Conservation (phyloP, 345 rosid genomes). For the Lepidium africanum region DNA sequence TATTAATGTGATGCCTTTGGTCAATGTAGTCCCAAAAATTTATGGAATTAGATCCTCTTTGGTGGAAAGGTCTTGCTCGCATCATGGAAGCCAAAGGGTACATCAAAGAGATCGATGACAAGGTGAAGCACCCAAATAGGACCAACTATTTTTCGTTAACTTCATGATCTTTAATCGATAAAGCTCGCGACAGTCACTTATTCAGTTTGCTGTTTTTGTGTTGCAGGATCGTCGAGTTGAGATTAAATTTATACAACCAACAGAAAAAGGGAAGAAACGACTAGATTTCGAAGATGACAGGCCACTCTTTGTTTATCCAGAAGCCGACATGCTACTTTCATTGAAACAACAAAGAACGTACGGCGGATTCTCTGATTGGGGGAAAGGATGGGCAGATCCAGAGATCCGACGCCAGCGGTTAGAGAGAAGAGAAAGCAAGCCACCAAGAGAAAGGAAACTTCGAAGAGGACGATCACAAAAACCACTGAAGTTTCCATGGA, state of each 20-base stretch:
- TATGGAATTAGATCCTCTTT: slow-evolving; percentile 45
- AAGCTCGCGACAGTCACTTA: background rate
- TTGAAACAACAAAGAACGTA: slow-evolving; percentile 27
- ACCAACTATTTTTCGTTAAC: background rate
- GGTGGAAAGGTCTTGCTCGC: slow-evolving; percentile 93
- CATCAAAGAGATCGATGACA: slow-evolving; percentile 53
- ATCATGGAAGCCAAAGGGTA: slow-evolving; percentile 67
- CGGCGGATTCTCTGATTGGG: slow-evolving; percentile 62
- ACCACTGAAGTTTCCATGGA: slow-evolving; percentile 4
- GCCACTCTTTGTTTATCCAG: slow-evolving; percentile 49
- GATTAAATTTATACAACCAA: slow-evolving; percentile 51
- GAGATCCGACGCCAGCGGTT: slow-evolving; percentile 63
- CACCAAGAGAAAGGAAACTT: slow-evolving; percentile 4
- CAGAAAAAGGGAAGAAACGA: slow-evolving; percentile 50
- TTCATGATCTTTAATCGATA: background rate
- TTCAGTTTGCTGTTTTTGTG: background rate
- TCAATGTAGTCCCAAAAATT: slow-evolving; percentile 46
- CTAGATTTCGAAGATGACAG: slow-evolving; percentile 32
- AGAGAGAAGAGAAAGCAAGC: slow-evolving; percentile 22
- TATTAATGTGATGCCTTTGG: slow-evolving; percentile 16
- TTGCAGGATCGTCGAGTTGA: slow-evolving; percentile 68
- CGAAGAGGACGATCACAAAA: slow-evolving; percentile 6
- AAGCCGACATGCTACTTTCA: slow-evolving; percentile 78
- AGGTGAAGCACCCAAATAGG: slow-evolving; percentile 31
- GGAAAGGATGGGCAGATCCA: slow-evolving; percentile 93